These are phyloP conservation scores for Juncus inflexus DNA, from an alignment of 176 grass and related monocot species.

Conservation along the genomic window DNA sequence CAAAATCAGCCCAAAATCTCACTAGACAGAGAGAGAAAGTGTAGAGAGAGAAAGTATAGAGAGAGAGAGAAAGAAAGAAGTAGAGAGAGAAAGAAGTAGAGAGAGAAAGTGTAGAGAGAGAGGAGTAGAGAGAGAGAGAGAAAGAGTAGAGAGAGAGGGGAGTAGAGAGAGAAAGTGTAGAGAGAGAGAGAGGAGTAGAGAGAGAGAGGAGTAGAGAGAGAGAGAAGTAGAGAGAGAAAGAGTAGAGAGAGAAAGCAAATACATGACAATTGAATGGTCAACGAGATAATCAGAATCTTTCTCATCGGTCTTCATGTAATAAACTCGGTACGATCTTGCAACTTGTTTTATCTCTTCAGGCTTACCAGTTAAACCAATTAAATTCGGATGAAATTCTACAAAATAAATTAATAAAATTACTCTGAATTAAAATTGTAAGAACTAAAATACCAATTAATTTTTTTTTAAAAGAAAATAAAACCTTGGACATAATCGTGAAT, in stretches of 20 bases:
- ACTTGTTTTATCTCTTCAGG: constrained; percentile 62
- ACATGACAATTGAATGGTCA: constrained; percentile 98
- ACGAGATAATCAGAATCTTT: constrained; percentile 93
- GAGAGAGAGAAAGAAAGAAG: background rate
- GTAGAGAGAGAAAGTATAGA: background rate
- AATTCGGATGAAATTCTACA: constrained; percentile 60
- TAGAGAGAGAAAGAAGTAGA: constrained; percentile 3
- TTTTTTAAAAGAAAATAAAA: constrained; percentile 28
- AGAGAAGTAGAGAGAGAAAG: background rate
- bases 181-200: background rate
- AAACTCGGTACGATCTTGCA: constrained; percentile 75
- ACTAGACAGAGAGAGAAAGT: background rate
- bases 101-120: background rate
- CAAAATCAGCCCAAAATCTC: background rate
- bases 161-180: constrained; percentile 4
- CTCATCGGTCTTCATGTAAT: constrained; percentile 93
- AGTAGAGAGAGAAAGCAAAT: constrained; percentile 5
- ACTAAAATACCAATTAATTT: background rate
- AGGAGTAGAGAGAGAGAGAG: background rate
- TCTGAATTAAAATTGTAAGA: background rate
- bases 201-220: background rate
- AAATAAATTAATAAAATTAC: constrained; percentile 9
- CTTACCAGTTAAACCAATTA: constrained; percentile 76
- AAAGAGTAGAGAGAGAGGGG: background rate
- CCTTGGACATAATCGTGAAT: constrained; percentile 74